Base-by-base conservation (phyloP, 352 stramenopile species). In the Pythium oligandrum region DNA sequence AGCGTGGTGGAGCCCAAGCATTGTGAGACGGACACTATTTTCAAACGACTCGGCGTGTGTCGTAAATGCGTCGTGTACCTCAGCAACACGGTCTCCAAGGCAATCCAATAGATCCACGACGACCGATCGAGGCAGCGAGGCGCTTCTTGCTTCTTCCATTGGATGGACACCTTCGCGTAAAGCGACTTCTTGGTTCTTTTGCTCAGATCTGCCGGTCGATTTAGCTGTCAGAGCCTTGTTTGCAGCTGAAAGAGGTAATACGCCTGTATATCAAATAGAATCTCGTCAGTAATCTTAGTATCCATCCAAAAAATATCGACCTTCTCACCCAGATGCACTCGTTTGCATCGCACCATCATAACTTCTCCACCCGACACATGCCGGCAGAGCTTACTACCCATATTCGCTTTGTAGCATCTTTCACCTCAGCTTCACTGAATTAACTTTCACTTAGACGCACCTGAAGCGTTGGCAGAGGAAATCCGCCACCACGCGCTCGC, bases 381-480 rank as follows among this genome's bases (percentile, higher is more conserved):
- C 2, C 59, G 62, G 6, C 49, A 68, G 33, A 72, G 63, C 34
- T 66, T 64, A 6, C 71, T 80, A 32, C 2, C 11, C 44, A 48
- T 31, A 43, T 46, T 17, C 3, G 12, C 7, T 17, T 30, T 48
- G 6, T 6, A 45, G 12, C 26, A n/a, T 48, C 35, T 12, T 35
- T 0, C 17, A 26, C 17, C 17, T 26, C 17, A 26, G 17, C 17
- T 26, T 26, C 17, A 26, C 17, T 26, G 17, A 26, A 26, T 26
- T 26, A 26, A 26, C 4, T 1, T 9, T 9, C 39, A 2, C 5
- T 42, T 12, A 12, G 38, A n/a, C 53, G 11, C 61, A 82, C 74
- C 59, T 39, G 47, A 90, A 90, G 30, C 77, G 78, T 12, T 79
- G 57, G 56, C 73, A 87, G 2, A 90, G 57, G 59, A 87, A 87